Evolutionary conservation across 2,329 filamentous ascomycete genomes (phyloP), one percentile per base, ranked within the genome.

Genomic region (Sclerotinia trifoliorum): DNA sequence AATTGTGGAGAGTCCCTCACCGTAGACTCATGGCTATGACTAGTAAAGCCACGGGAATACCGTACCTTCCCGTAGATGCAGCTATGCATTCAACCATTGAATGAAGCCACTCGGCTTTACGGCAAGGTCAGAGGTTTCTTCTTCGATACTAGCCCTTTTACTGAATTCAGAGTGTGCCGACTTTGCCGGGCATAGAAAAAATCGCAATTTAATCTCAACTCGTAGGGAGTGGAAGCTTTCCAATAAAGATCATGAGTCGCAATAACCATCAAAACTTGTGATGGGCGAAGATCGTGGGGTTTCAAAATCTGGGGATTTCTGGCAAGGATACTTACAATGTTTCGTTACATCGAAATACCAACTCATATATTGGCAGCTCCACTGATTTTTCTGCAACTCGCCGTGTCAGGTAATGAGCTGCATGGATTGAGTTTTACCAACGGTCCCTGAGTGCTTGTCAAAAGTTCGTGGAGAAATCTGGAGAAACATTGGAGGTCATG

Each of bases 351-450:
- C 39, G 10, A 5, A 26, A 21, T 32, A 48, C 51, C 48, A 32
- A 56, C 24, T 65, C 62, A 29, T 46, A 39, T 39, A 32, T 44
- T 39, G 5, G 39, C n/a, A 48, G 51, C 39, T 66, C 52, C 63
- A 66, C 39, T 39, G 42, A 58, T 57, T 49, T 35, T 58, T 44
- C 52, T 58, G 42, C 63, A 66, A 21, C 26, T 57, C 29, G 29
- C 42, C 44, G 26, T 35, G 26, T 66, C 52, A 66, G 39, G 63
- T 17, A 62, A 62, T 21, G 29, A 24, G 48, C 24, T 48, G 10
- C 39, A 35, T n/a, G 11, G 6, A 57, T 65, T 24, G 51, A 29
- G 32, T 57, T 39, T 42, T 29, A 52, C 52, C 57, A 54, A 49
- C 49, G 29, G 21, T 48, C 24, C 48, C 21, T 17, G 13, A 35